Evolutionary conservation across 1,284 basidiomycete species (phyloP).

Genomic region (Pseudomicrostroma phylloplanum): DNA sequence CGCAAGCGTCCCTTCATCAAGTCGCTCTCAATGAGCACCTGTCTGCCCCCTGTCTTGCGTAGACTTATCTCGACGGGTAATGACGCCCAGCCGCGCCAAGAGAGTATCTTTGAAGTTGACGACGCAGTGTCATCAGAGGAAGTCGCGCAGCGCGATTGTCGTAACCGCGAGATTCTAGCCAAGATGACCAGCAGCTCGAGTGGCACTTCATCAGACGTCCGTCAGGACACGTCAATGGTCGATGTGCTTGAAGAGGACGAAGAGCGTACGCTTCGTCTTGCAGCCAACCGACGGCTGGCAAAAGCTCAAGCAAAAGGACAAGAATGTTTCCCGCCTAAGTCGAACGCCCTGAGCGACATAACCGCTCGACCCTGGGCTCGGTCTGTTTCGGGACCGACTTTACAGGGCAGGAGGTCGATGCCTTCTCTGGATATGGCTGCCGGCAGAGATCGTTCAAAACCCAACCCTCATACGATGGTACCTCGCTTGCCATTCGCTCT

Average conservation of each 20-base stretch:
- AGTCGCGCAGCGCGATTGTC: slow-evolving; percentile 9
- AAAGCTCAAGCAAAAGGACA: slow-evolving; percentile 21
- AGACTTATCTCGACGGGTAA: not conserved
- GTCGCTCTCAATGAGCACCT: not conserved
- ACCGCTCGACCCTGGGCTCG: slow-evolving; percentile 1
- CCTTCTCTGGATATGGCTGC: slow-evolving; percentile 7
- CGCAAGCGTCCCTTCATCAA: slow-evolving; percentile 1
- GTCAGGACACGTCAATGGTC: slow-evolving; percentile 13
- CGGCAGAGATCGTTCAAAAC: not conserved
- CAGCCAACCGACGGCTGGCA: slow-evolving; percentile 37
- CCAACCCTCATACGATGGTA: not conserved
- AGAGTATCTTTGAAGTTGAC: not conserved
- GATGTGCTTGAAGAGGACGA: slow-evolving; percentile 39
- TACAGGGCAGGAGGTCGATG: not conserved
- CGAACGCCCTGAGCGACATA: not conserved
- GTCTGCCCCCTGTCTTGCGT: slow-evolving; percentile 3
- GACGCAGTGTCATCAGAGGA: not conserved
- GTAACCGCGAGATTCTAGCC: slow-evolving; percentile 20
- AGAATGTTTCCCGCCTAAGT: not conserved
- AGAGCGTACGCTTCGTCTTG: slow-evolving; percentile 39
- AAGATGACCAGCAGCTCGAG: slow-evolving; percentile 41
- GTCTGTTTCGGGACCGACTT: not conserved
- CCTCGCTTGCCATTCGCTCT: not conserved
- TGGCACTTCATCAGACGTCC: slow-evolving; percentile 8
- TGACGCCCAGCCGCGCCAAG: not conserved